Evolutionary conservation across 768 basidiomycete genomes (phyloP), one percentile per base, ranked within the genome.

Genomic region (Russula sp.): DNA sequence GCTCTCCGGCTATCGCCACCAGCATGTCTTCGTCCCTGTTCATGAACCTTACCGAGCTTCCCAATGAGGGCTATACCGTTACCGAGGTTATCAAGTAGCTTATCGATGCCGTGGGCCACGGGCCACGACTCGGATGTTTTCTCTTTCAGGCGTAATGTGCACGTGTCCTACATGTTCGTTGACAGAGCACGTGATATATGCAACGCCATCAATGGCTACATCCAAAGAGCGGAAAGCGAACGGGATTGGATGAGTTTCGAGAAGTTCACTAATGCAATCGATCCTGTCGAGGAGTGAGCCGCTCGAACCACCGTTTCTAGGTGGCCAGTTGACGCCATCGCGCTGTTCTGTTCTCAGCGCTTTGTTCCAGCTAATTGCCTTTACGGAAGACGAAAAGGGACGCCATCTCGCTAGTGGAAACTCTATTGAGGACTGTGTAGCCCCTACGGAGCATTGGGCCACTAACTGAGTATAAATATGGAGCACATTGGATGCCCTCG

Each of bases 221-320:
- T 69, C 62, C 47, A 48, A 20, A 20, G 52, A 16, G 60, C 63
- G 18, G 60, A 69, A 14, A 48, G n/a, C 6, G 64, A 51, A 32
- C 49, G 47, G 8, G 60, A 56, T 37, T 68, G 68, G 68, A 22
- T 20, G 37, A 68, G 49, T 45, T 68, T 59, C 18, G 66, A 64
- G 6, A 68, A 60, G 47, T 68, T 51, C 47, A 58, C 68, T 11
- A 37, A 37, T 6, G 68, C 68, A 6, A 66, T 69, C n/a, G 64
- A 69, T 32, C 68, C 68, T n/a, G 39, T 68, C 18, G 68, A 69
- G 49, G 63, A 68, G 68, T 69, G 34, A 44, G 63, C 32, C 14
- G 8, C 34, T 11, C 27, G 3, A 31, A 1, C 2, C 27, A 9
- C 9, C 34, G 6, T 35, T 22, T 31, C 9, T 42, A 13, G 7